Evolutionary conservation across 805 yeast genomes (phyloP).

Genomic region (Jamesozyma rosinii): DNA sequence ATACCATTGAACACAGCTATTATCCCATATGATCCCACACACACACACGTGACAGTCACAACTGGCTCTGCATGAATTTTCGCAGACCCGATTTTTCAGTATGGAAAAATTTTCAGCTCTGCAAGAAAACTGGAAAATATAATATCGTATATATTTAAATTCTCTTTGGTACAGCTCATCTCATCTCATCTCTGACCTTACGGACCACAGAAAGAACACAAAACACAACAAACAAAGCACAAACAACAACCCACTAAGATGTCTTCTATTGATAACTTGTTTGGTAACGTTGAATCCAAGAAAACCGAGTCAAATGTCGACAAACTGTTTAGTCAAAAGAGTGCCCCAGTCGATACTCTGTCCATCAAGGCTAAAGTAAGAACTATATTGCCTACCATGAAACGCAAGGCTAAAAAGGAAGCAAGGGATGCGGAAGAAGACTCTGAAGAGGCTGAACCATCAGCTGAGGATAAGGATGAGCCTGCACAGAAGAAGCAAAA

Average conservation of each 20-base stretch:
- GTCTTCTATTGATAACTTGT: constrained; percentile 27
- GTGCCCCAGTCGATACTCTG: constrained; percentile 37
- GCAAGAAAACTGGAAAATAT: not conserved
- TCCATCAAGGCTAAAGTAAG: constrained; percentile 5
- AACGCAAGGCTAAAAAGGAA: constrained; percentile 9
- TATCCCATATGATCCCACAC: no score
- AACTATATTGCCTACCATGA: constrained; percentile 4
- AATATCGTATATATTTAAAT: not conserved
- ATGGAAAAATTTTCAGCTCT: constrained; percentile 13
- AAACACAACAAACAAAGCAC: no score
- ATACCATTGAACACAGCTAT: no score
- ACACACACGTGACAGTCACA: no score
- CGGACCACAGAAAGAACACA: not conserved
- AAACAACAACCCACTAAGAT: not conserved
- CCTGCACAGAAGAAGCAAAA: constrained; percentile 4
- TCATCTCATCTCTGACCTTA: constrained; percentile 8
- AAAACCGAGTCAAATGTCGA: constrained; percentile 29
- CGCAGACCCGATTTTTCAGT: not conserved
- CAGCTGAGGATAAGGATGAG: no score
- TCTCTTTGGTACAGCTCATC: constrained; percentile 16
- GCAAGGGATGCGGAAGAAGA: not conserved
- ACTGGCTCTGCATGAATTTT: no score
- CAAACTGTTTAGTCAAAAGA: constrained; percentile 32
- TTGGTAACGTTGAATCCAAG: constrained; percentile 25
- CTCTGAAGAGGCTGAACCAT: not conserved